phyloP scores from a whole-genome alignment of 345 rosid genomes.

The Camelina sativa region DNA sequence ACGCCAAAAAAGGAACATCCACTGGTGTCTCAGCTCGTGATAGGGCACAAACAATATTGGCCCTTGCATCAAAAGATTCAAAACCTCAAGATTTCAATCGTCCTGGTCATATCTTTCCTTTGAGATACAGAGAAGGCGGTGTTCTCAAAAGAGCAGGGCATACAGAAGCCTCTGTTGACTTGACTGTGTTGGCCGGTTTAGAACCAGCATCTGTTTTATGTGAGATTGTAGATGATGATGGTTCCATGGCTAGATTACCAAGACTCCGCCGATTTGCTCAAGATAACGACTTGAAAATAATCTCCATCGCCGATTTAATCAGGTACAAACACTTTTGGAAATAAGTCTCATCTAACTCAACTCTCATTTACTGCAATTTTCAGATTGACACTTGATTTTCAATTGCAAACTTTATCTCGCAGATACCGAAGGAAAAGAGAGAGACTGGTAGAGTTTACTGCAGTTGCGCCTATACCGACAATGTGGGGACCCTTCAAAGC shows the following conservation, averaged over 20 bases:
- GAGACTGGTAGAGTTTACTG: conserved; percentile 69
- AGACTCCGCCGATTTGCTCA: conserved; percentile 70
- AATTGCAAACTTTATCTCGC: conserved; percentile 11
- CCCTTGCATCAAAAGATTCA: conserved; percentile 77
- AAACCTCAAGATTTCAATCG: conserved; percentile 81
- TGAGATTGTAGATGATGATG: conserved; percentile 96
- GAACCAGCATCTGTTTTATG: conserved; percentile 81
- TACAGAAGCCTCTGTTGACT: conserved; percentile 93
- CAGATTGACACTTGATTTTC: not conserved
- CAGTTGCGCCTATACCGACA: conserved; percentile 81
- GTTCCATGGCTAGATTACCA: conserved; percentile 97
- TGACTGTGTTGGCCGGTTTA: conserved; percentile 77
- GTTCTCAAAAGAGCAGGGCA: conserved; percentile 98
- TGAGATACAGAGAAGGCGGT: conserved; percentile 88
- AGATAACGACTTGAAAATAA: conserved; percentile 66
- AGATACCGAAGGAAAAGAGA: conserved; percentile 91
- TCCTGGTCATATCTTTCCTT: conserved; percentile 89
- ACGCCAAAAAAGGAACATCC: conserved; percentile 74
- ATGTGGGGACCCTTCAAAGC: conserved; percentile 93
- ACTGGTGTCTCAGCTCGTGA: conserved; percentile 94
- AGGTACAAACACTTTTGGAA: conserved; percentile 51
- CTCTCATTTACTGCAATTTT: not conserved
- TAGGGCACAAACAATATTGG: conserved; percentile 72
- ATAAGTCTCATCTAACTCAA: not conserved
- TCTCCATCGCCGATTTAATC: conserved; percentile 86